Evolutionary conservation across 768 basidiomycete species (phyloP).

Genomic region (Termitomyces sp.): DNA sequence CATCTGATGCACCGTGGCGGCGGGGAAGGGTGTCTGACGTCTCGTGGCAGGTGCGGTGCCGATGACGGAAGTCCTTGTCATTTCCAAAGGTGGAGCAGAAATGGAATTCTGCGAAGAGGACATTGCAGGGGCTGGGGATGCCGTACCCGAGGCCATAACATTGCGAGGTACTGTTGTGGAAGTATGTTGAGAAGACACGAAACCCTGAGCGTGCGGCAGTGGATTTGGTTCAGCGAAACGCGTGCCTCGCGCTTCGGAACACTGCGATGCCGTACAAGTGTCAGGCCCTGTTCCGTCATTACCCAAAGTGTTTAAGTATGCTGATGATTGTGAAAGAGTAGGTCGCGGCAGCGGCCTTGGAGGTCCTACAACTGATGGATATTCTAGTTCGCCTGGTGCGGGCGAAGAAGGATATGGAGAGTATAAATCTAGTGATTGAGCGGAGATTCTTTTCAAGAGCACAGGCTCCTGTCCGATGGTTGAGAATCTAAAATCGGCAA

Average conservation of each 20-base stretch:
- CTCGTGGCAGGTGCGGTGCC: background rate
- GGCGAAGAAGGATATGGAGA: conserved; percentile 16
- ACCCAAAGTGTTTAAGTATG: conserved; percentile 3
- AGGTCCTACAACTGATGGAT: conserved; percentile 4
- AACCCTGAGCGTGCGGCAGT: no score
- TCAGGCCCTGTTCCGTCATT: background rate
- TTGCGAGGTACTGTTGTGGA: background rate
- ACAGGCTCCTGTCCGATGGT: conserved; percentile 50
- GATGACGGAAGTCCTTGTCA: background rate
- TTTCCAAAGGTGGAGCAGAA: background rate
- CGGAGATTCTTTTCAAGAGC: conserved; percentile 45
- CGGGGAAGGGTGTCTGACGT: background rate
- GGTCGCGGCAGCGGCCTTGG: conserved; percentile 11
- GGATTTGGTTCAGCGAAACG: background rate
- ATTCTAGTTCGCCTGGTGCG: conserved; percentile 9
- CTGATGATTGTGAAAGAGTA: conserved; percentile 14
- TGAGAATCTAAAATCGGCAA: conserved; percentile 41
- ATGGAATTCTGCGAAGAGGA: background rate
- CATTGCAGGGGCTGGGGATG: background rate
- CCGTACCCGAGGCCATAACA: no score
- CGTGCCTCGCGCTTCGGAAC: background rate
- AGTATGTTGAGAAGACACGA: background rate
- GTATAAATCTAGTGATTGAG: conserved; percentile 14
- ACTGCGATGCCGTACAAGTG: background rate
- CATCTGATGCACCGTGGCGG: background rate